These are phyloP conservation scores for Silene conica DNA, from an alignment of 148 eudicot species.

Conservation along the genomic window DNA sequence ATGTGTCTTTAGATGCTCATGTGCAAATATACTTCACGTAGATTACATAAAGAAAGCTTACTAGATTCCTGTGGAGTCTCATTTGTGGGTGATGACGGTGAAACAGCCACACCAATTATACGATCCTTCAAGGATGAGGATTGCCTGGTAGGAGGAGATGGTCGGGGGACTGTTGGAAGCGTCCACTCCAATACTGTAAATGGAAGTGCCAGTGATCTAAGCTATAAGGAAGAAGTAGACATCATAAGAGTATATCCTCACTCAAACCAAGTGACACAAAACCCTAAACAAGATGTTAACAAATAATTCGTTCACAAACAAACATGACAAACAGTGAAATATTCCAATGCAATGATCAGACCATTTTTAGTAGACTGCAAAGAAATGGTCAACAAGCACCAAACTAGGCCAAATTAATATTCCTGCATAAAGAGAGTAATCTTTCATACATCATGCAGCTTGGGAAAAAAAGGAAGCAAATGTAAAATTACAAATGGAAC, in stretches of 20 bases:
- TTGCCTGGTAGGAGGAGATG: constrained; percentile 54
- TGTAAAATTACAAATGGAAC: no score
- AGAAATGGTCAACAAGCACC: neutral
- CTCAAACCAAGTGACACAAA: neutral
- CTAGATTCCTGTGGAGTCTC: constrained; percentile 62
- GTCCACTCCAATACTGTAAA: constrained; percentile 99
- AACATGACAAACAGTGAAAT: neutral
- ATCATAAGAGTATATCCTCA: constrained; percentile 23
- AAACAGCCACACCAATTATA: constrained; percentile 38
- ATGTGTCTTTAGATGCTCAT: constrained; percentile 17
- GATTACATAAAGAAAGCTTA: constrained; percentile 34
- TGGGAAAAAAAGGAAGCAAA: no score
- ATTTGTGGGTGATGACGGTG: constrained; percentile 44
- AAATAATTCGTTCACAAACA: constrained; percentile 1
- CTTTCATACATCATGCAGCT: neutral
- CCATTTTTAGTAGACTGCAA: neutral
- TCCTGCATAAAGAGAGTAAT: neutral
- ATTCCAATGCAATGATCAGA: neutral
- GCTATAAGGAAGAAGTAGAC: constrained; percentile 48
- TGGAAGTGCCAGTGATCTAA: constrained; percentile 99
- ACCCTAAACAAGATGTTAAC: neutral
- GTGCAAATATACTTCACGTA: constrained; percentile 3
- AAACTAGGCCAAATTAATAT: neutral
- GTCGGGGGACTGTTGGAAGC: constrained; percentile 91
- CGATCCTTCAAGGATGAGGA: constrained; percentile 59